Conservation (phyloP, 768 basidiomycete species). For the Dentipellis sp. region DNA sequence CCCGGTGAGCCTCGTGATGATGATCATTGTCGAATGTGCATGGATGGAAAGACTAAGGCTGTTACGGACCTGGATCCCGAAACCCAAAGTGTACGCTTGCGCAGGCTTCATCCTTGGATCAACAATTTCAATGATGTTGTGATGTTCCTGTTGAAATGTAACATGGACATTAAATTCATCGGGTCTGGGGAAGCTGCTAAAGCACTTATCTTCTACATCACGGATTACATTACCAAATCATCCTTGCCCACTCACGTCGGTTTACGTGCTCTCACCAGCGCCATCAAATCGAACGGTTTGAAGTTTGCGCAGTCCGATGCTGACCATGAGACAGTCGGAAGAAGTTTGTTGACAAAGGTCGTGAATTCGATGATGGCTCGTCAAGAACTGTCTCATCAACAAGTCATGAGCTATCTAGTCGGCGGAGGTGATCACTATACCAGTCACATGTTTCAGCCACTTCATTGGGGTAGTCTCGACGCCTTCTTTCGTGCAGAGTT, state of each 20-base stretch:
- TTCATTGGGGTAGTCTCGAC: slow-evolving; percentile 6
- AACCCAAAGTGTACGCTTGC: no score
- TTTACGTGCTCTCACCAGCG: slow-evolving; percentile 2
- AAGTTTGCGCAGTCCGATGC: neutral
- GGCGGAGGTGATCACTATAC: slow-evolving; percentile 18
- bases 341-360: slow-evolving; percentile 1
- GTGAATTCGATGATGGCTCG: slow-evolving; percentile 15
- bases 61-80: slow-evolving; percentile 20
- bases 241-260: slow-evolving; percentile 16
- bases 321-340: neutral
- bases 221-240: slow-evolving; percentile 30
- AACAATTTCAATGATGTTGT: no score
- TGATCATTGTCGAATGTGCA: slow-evolving; percentile 20
- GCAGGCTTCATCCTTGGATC: no score
- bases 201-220: slow-evolving; percentile 26
- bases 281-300: neutral
- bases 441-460: slow-evolving; percentile 7
- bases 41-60: neutral
- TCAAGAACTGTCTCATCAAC: slow-evolving; percentile 22
- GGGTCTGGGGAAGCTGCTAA: slow-evolving; percentile 24
- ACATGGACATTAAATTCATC: no score
- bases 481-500: neutral
- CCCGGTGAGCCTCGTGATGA: slow-evolving; percentile 16
- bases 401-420: slow-evolving; percentile 21
- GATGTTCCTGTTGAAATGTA: no score